Evolutionary conservation across 2,329 filamentous ascomycete genomes (phyloP).

Genomic region (Tolypocladium album): DNA sequence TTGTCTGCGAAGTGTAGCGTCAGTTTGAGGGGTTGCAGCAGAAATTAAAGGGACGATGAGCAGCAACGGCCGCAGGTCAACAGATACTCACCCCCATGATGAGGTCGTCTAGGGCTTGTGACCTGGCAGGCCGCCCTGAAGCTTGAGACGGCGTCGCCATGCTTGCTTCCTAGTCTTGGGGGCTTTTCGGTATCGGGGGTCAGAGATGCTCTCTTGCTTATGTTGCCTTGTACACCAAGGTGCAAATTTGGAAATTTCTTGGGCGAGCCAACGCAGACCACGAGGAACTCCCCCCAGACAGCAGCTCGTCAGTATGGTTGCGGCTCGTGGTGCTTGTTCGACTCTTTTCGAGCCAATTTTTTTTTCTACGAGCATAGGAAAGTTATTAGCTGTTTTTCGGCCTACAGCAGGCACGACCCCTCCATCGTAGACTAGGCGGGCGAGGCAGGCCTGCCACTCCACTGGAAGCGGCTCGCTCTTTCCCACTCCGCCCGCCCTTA

Average conservation of each 20-base stretch:
- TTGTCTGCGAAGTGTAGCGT: slow-evolving; percentile 45
- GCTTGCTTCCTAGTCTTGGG: background rate
- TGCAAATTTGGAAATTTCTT: too few species aligned
- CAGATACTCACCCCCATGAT: slow-evolving; percentile 42
- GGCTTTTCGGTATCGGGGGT: background rate
- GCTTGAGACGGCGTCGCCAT: background rate
- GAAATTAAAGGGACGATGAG: background rate
- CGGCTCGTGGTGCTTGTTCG: background rate
- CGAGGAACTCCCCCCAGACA: background rate
- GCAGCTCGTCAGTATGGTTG: background rate
- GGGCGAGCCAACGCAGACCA: background rate
- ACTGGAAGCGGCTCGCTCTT: background rate
- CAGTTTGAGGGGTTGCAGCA: background rate
- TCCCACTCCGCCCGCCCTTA: background rate
- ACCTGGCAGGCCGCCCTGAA: slow-evolving; percentile 8
- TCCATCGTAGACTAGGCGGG: background rate
- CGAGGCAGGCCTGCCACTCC: background rate
- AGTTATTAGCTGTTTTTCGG: background rate
- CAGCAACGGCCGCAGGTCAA: background rate
- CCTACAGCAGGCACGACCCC: background rate
- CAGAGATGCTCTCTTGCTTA: background rate
- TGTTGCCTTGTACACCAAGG: too few species aligned
- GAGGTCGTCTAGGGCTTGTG: slow-evolving; percentile 33
- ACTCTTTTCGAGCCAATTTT: background rate
- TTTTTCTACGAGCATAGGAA: background rate